These are phyloP conservation scores for Boletus patriciae DNA, from an alignment of 768 basidiomycete species.

Conservation along the genomic window DNA sequence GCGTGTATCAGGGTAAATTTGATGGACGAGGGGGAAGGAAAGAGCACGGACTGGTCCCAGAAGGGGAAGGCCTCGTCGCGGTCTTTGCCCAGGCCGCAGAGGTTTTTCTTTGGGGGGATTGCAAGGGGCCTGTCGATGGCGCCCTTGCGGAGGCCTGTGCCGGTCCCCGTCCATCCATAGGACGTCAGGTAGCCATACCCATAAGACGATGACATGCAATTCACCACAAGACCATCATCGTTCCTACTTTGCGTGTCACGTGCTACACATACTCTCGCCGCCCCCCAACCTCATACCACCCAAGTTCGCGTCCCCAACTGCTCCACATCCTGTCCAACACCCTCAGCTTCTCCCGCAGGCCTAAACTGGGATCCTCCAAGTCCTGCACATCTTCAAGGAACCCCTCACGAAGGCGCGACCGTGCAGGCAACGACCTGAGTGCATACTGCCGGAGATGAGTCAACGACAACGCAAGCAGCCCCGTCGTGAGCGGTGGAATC, in stretches of 20 bases:
- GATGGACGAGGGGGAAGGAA: background rate
- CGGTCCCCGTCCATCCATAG: slow-evolving; percentile 89
- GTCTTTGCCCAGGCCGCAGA: slow-evolving; percentile 89
- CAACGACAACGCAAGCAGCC: slow-evolving; percentile 70
- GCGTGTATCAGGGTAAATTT: background rate
- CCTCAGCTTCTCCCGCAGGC: slow-evolving; percentile 67
- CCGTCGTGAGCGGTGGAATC: slow-evolving; percentile 59
- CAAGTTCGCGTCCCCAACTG: slow-evolving; percentile 72
- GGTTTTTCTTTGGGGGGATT: slow-evolving; percentile 78
- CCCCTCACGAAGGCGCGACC: slow-evolving; percentile 65
- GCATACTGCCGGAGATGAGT: slow-evolving; percentile 67
- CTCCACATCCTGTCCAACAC: slow-evolving; percentile 89
- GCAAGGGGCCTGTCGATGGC: slow-evolving; percentile 75
- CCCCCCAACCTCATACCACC: slow-evolving; percentile 47
- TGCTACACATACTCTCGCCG: background rate
- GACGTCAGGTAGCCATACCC: slow-evolving; percentile 69
- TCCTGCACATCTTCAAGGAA: slow-evolving; percentile 86
- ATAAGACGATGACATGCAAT: slow-evolving; percentile 21
- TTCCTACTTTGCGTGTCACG: slow-evolving; percentile 4
- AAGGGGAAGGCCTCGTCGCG: slow-evolving; percentile 95
- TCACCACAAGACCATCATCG: background rate
- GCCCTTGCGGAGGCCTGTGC: slow-evolving; percentile 80
- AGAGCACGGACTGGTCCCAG: slow-evolving; percentile 89
- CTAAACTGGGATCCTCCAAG: slow-evolving; percentile 72
- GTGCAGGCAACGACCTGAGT: slow-evolving; percentile 51